Percentiles rank a stretch among this genome's conserved stretches.
Conservation (phyloP, 208 protist species). For the Leptomonas pyrrhocoris region DNA sequence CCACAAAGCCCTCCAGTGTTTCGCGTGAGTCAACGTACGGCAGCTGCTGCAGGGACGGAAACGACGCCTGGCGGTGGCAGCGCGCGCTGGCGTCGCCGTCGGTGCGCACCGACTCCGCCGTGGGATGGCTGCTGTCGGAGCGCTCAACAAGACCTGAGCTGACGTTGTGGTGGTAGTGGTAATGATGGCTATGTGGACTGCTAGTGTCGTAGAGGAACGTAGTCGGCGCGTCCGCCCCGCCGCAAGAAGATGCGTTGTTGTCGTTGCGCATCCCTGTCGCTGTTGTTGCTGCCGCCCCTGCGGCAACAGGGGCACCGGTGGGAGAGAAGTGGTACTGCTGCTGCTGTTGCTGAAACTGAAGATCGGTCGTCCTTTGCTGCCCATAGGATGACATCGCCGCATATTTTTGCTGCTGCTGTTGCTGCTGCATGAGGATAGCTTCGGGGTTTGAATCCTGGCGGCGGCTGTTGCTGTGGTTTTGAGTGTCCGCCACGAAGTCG, state of each 20-base stretch:
- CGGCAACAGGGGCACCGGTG: no score
- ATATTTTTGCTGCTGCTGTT: slow-evolving; percentile 3
- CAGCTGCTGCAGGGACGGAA: slow-evolving; percentile 21
- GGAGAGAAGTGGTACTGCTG: slow-evolving; percentile 3
- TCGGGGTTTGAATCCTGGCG: not conserved
- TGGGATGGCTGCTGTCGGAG: not conserved
- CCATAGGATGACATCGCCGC: not conserved
- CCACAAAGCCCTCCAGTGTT: not conserved
- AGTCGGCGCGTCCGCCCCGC: no score
- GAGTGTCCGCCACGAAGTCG: not conserved
- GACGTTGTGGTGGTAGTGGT: no score
- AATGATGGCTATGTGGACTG: no score
- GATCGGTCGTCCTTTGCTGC: not conserved
- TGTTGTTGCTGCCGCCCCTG: no score
- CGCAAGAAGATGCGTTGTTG: no score
- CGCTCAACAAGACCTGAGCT: not conserved
- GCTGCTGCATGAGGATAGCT: not conserved
- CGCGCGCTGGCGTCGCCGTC: not conserved
- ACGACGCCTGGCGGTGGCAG: not conserved
- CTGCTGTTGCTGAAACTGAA: not conserved
- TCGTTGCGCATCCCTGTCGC: no score
- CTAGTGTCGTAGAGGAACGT: no score
- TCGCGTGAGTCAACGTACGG: slow-evolving; percentile 24
- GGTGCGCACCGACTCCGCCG: not conserved
- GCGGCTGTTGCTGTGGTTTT: no score